Conservation (phyloP, 2,329 filamentous ascomycete genomes). For the Penicillium hordei region DNA sequence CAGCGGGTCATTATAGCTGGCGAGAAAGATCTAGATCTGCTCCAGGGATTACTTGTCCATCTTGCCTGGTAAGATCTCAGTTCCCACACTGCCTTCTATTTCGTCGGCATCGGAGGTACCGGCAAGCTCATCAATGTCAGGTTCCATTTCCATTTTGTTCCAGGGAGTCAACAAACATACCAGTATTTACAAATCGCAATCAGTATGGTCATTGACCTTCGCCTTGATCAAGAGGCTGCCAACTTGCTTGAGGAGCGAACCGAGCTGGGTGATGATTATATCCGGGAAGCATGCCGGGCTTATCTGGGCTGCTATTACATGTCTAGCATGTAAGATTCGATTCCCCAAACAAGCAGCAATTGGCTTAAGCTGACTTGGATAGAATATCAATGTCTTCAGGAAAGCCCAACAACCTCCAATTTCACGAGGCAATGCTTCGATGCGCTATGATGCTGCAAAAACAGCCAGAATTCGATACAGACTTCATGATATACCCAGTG, state of each 20-base stretch:
- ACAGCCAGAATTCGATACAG: conserved; percentile 23
- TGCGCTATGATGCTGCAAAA: conserved; percentile 22
- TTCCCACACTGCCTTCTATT: background rate
- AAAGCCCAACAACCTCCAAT: conserved; percentile 16
- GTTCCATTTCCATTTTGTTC: conserved; percentile 20
- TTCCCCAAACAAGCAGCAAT: background rate
- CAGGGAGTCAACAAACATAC: conserved; percentile 23
- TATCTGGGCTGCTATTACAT: conserved; percentile 24
- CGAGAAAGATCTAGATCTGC: conserved; percentile 29
- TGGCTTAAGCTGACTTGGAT: conserved; percentile 2
- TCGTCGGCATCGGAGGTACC: background rate
- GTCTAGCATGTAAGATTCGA: conserved; percentile 14
- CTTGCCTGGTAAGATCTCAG: conserved; percentile 23
- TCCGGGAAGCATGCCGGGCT: conserved; percentile 10
- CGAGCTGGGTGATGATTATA: conserved; percentile 7
- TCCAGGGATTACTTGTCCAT: conserved; percentile 29
- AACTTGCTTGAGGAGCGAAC: conserved; percentile 9
- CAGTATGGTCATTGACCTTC: conserved; percentile 22
- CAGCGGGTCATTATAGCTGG: conserved; percentile 10
- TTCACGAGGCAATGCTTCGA: conserved; percentile 18
- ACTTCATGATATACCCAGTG: conserved; percentile 23
- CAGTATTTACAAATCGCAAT: conserved; percentile 22
- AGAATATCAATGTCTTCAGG: conserved; percentile 18
- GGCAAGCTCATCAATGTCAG: conserved; percentile 8
- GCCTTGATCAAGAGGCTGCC: conserved; percentile 15